These are phyloP conservation scores for Candida boleticola DNA, from an alignment of 805 yeast genomes.

Conservation along the genomic window DNA sequence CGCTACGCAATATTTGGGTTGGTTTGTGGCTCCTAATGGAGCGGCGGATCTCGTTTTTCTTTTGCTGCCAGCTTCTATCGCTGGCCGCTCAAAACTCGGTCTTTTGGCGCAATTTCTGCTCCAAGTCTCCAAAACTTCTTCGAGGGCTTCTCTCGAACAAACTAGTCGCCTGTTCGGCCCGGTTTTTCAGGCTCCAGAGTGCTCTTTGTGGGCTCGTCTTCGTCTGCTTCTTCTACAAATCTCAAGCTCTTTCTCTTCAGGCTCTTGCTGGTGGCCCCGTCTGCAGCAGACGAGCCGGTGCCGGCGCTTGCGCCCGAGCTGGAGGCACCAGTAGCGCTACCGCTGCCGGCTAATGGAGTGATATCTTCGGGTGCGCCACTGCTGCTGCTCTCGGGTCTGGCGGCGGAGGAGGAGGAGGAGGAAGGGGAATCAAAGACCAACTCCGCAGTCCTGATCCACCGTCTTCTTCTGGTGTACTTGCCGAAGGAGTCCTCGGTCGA, in stretches of 20 bases:
- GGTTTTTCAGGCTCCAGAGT: too few species aligned
- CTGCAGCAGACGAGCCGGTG: conserved; percentile 6
- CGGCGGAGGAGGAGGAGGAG: neutral
- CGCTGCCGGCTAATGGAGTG: neutral
- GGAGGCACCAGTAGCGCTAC: conserved; percentile 2
- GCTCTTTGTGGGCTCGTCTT: neutral
- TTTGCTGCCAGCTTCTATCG: too few species aligned
- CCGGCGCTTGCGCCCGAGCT: neutral
- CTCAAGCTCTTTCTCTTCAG: conserved; percentile 42
- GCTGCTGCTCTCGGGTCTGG: neutral
- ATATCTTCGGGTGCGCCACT: neutral
- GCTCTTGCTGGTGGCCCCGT: conserved; percentile 8
- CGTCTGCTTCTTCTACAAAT: conserved; percentile 39
- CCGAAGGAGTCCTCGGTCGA: conserved; percentile 83
- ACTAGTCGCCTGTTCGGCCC: too few species aligned
- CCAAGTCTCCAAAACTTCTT: too few species aligned
- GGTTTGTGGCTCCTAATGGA: too few species aligned
- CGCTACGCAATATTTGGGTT: too few species aligned
- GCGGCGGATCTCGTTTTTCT: too few species aligned
- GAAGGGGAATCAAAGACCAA: conserved; percentile 41
- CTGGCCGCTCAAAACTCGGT: too few species aligned
- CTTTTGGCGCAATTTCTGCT: too few species aligned
- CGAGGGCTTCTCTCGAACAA: too few species aligned
- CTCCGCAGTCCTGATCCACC: conserved; percentile 96
- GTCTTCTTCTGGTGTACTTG: conserved; percentile 88